Conservation (phyloP, 2,329 filamentous ascomycete species). For the Pezicula carpinea region DNA sequence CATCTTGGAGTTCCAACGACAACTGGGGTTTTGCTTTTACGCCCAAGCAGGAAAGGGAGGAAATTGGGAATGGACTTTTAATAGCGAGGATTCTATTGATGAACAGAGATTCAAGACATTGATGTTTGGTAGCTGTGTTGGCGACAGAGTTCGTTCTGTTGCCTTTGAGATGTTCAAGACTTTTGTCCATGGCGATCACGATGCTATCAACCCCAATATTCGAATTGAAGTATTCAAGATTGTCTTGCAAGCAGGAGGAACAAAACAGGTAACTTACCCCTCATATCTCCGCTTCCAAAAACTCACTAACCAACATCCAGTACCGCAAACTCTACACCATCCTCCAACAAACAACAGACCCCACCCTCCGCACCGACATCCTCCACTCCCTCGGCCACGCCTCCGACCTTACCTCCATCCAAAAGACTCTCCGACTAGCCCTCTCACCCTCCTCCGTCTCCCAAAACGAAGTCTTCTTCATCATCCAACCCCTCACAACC, state of each 20-base stretch:
- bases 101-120: slow-evolving; percentile 9
- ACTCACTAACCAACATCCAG: background rate
- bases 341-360: background rate
- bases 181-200: slow-evolving; percentile 6
- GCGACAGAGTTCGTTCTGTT: slow-evolving; percentile 1
- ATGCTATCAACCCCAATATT: slow-evolving; percentile 9
- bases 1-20: slow-evolving; percentile 3
- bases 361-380: slow-evolving; percentile 4
- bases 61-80: slow-evolving; percentile 4
- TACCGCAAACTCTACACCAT: background rate
- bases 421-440: slow-evolving; percentile 2
- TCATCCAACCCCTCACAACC: slow-evolving; percentile 1
- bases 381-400: slow-evolving; percentile 5
- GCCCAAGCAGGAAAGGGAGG: too few relatives aligned
- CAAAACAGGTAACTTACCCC: slow-evolving; percentile 1
- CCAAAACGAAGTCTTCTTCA: background rate
- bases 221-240: slow-evolving; percentile 10
- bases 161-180: slow-evolving; percentile 7
- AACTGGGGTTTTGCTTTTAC: background rate
- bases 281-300: background rate
- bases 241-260: slow-evolving; percentile 5
- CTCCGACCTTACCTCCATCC: background rate
- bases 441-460: background rate
- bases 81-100: background rate
- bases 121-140: slow-evolving; percentile 7